phyloP scores from a whole-genome alignment of 768 basidiomycete species.

The Cubamyces sp. region DNA sequence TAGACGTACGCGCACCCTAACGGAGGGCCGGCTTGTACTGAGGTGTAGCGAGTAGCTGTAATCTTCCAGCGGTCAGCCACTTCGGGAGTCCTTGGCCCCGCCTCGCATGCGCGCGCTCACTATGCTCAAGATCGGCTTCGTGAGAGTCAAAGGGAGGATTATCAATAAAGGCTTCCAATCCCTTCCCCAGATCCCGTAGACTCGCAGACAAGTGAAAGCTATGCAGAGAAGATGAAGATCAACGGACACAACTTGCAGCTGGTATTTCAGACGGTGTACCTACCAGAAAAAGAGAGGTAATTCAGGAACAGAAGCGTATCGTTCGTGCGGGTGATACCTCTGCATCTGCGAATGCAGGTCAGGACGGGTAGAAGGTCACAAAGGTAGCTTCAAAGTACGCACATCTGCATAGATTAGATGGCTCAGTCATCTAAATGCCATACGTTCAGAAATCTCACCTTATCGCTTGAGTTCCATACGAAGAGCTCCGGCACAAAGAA shows the following conservation, averaged over 20 bases:
- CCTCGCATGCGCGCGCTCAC: conserved; percentile 5
- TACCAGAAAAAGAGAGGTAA: conserved; percentile 10
- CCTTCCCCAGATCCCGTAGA: conserved; percentile 24
- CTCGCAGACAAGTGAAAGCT: conserved; percentile 15
- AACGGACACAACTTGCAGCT: too few species aligned
- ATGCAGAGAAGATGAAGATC: too few species aligned
- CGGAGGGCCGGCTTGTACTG: conserved; percentile 24
- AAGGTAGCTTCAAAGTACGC: too few species aligned
- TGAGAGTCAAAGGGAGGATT: conserved; percentile 15
- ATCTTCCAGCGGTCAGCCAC: not conserved
- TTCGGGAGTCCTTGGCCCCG: too few species aligned
- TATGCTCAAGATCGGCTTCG: conserved; percentile 7
- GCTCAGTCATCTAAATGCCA: too few species aligned
- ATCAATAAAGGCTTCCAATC: conserved; percentile 24
- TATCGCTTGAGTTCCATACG: not conserved
- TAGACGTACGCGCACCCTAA: conserved; percentile 20
- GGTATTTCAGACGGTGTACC: not conserved
- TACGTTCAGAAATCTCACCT: not conserved
- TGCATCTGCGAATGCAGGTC: not conserved
- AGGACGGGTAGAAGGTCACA: too few species aligned
- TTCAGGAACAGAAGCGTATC: conserved; percentile 4
- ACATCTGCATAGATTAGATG: too few species aligned
- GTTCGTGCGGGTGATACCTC: not conserved
- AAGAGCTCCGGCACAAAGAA: conserved; percentile 13
- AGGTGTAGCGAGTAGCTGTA: conserved; percentile 1